phyloP scores from a whole-genome alignment of 176 grass and related monocot species.

The Phoenix roebelenii region DNA sequence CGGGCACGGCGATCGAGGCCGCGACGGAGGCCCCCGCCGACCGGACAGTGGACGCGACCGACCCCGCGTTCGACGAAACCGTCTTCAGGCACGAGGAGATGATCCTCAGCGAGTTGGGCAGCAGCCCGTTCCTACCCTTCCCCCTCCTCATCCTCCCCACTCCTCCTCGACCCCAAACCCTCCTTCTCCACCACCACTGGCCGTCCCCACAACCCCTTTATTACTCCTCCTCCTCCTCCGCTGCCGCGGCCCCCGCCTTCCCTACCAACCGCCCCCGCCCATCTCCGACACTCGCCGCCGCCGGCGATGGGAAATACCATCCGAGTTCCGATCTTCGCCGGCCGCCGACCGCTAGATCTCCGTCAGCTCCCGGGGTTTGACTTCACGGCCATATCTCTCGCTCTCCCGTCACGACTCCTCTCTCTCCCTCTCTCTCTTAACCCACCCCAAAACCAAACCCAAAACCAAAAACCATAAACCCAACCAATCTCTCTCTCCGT shows the following conservation, averaged over 20 bases:
- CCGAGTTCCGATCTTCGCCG: constrained; percentile 30
- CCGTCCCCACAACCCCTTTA: background rate
- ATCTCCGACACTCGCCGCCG: constrained; percentile 2
- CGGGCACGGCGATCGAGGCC: constrained; percentile 63
- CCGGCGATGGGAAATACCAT: background rate
- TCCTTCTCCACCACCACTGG: background rate
- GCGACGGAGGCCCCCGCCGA: constrained; percentile 89
- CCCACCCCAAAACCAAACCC: background rate
- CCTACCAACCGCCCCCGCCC: background rate
- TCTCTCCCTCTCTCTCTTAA: constrained; percentile 8
- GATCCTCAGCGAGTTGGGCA: constrained; percentile 93
- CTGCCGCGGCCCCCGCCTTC: no score
- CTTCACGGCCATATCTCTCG: constrained; percentile 12
- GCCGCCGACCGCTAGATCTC: constrained; percentile 5
- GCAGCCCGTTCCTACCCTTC: constrained; percentile 73
- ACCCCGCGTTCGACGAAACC: constrained; percentile 88
- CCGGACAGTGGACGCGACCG: constrained; percentile 90
- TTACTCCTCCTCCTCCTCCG: background rate
- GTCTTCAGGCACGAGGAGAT: constrained; percentile 99
- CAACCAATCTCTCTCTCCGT: constrained; percentile 31
- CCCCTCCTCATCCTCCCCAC: constrained; percentile 37
- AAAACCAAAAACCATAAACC: constrained; percentile 16
- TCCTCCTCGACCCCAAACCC: background rate
- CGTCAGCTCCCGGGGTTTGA: no score
- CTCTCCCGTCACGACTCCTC: background rate